Percentiles rank a stretch among this genome's conserved stretches.
These are phyloP conservation scores for Pythium rhizo-oryzae DNA, from an alignment of 352 stramenopile species.

Conservation along the genomic window DNA sequence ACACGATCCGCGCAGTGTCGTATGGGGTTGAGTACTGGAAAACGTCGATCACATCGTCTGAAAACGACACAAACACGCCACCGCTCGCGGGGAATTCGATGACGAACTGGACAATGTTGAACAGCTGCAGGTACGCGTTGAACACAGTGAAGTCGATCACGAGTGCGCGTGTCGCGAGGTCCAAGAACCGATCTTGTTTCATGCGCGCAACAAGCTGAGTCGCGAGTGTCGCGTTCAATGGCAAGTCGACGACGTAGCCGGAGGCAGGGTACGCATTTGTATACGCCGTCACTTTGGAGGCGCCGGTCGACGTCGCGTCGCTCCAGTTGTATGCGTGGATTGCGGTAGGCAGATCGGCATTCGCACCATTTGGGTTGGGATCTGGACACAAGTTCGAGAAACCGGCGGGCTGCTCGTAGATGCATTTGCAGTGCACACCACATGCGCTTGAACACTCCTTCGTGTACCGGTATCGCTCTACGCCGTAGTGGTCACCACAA, in stretches of 20 bases:
- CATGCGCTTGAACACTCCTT: slow-evolving; percentile 47
- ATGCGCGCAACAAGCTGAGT: slow-evolving; percentile 34
- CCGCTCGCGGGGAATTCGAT: slow-evolving; percentile 69
- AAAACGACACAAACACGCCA: slow-evolving; percentile 49
- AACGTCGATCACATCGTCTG: slow-evolving; percentile 46
- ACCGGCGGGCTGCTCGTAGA: slow-evolving; percentile 61
- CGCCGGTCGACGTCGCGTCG: slow-evolving; percentile 25
- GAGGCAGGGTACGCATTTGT: slow-evolving; percentile 53
- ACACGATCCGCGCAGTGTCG: slow-evolving; percentile 39
- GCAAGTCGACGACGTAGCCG: slow-evolving; percentile 63
- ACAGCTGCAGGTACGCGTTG: slow-evolving; percentile 68
- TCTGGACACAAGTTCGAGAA: slow-evolving; percentile 53
- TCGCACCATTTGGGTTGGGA: slow-evolving; percentile 53
- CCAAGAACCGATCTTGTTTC: slow-evolving; percentile 48
- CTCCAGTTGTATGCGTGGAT: slow-evolving; percentile 70
- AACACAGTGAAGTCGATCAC: slow-evolving; percentile 68
- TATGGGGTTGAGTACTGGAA: slow-evolving; percentile 51
- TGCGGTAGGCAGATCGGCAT: slow-evolving; percentile 31
- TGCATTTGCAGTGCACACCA: slow-evolving; percentile 61
- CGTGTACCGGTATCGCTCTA: slow-evolving; percentile 58
- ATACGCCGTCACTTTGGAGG: slow-evolving; percentile 30
- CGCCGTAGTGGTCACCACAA: slow-evolving; percentile 54
- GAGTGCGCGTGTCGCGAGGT: slow-evolving; percentile 62
- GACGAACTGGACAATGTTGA: slow-evolving; percentile 60
- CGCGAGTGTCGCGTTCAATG: slow-evolving; percentile 38